Conservation (phyloP, 805 yeast genomes). For the Candida vartiovaarae region DNA sequence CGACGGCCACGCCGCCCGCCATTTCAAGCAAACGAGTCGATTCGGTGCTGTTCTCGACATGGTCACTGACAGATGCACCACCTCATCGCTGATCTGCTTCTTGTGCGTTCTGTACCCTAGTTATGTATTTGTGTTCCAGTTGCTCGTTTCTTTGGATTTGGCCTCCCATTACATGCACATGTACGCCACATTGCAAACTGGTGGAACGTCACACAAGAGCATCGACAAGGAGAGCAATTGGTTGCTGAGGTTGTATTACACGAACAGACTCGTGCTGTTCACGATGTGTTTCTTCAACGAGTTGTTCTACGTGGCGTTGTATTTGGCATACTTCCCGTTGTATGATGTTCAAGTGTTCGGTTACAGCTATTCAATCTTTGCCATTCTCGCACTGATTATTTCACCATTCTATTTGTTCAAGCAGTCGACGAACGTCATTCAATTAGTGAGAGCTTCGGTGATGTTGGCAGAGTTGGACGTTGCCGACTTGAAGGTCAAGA, state of each 20-base stretch:
- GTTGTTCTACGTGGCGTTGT: conserved; percentile 83
- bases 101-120: conserved; percentile 74
- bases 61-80: conserved; percentile 98
- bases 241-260: conserved; percentile 79
- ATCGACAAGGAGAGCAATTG: conserved; percentile 64
- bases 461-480: conserved; percentile 71
- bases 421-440: conserved; percentile 85
- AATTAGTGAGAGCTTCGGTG: conserved; percentile 78
- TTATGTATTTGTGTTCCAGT: conserved; percentile 57
- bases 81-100: conserved; percentile 86
- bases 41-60: conserved; percentile 97
- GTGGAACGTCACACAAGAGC: conserved; percentile 77
- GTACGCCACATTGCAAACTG: conserved; percentile 85
- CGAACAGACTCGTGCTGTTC: conserved; percentile 76
- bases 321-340: conserved; percentile 57
- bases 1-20: conserved; percentile 93
- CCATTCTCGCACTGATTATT: conserved; percentile 48
- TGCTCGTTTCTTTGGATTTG: conserved; percentile 75
- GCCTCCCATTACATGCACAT: conserved; percentile 97
- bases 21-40: conserved; percentile 78
- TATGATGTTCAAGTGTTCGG: conserved; percentile 24
- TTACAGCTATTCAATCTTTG: conserved; percentile 50
- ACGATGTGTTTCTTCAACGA: conserved; percentile 91
- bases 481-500: conserved; percentile 24
- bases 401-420: conserved; percentile 88